A percentile compares a stretch with the other conserved stretches of the same genome.
Conservation (phyloP, 805 yeast genomes). For the Citeromyces nyonsensis region DNA sequence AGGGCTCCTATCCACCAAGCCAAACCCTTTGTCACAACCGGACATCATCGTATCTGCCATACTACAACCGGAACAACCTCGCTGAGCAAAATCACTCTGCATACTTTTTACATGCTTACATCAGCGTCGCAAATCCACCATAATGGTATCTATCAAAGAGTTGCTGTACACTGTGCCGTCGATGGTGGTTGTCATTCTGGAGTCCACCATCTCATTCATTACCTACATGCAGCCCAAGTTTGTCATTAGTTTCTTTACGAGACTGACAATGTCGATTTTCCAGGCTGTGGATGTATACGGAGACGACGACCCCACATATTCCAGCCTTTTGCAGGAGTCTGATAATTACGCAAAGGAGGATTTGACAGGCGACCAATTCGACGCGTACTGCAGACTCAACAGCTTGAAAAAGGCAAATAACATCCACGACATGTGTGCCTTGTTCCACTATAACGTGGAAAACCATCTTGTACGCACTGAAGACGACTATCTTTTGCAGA, state of each 20-base stretch:
- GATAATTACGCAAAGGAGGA: neutral
- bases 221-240: slow-evolving; percentile 19
- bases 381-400: slow-evolving; percentile 11
- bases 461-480: slow-evolving; percentile 64
- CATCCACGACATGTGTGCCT: slow-evolving; percentile 48
- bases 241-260: slow-evolving; percentile 4
- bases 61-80: neutral
- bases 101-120: neutral
- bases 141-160: neutral
- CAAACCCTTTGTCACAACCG: too few relatives aligned
- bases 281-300: slow-evolving; percentile 6
- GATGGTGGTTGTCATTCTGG: slow-evolving; percentile 7
- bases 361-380: slow-evolving; percentile 6
- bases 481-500: slow-evolving; percentile 62
- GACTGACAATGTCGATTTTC: slow-evolving; percentile 10
- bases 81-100: neutral
- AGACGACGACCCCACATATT: slow-evolving; percentile 1
- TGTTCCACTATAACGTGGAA: slow-evolving; percentile 60
- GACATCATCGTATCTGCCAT: too few relatives aligned
- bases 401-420: slow-evolving; percentile 27
- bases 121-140: slow-evolving; percentile 1
- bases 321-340: neutral
- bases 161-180: slow-evolving; percentile 1
- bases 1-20: too few relatives aligned
- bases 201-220: slow-evolving; percentile 18